Percentiles rank a stretch among this genome's conserved stretches.
phyloP scores from a whole-genome alignment of 2,329 filamentous ascomycete genomes.

The Nothophaeocryptopus gaeumannii region DNA sequence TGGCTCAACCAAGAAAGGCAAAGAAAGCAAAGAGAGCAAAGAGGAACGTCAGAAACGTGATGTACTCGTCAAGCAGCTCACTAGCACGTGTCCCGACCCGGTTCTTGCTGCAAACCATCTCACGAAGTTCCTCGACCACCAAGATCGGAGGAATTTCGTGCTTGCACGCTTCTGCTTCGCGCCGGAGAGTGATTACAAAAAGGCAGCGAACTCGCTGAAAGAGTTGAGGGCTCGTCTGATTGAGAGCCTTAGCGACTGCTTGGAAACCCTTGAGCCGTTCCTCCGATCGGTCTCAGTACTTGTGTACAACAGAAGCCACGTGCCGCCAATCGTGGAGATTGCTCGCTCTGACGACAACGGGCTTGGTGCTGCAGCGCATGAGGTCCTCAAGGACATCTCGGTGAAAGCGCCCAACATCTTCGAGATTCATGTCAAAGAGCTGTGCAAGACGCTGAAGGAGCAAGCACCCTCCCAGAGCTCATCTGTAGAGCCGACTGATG shows the following conservation, averaged over 20 bases:
- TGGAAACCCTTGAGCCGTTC: conserved; percentile 78
- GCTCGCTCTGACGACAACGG: conserved; percentile 79
- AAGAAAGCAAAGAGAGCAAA: conserved; percentile 67
- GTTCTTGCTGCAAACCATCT: conserved; percentile 71
- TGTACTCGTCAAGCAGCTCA: conserved; percentile 69
- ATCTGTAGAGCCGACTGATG: conserved; percentile 68
- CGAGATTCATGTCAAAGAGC: conserved; percentile 85
- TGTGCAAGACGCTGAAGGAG: conserved; percentile 81
- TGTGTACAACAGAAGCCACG: conserved; percentile 90
- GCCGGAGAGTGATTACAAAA: conserved; percentile 86
- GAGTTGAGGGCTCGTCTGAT: conserved; percentile 72
- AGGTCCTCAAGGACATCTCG: conserved; percentile 89
- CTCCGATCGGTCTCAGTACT: conserved; percentile 80
- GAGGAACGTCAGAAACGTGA: conserved; percentile 64
- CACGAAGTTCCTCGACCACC: conserved; percentile 83
- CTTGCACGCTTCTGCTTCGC: conserved; percentile 82
- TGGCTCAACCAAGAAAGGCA: conserved; percentile 59
- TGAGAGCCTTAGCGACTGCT: conserved; percentile 60
- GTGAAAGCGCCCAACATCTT: conserved; percentile 84
- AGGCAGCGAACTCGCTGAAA: conserved; percentile 82
- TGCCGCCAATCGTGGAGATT: conserved; percentile 83
- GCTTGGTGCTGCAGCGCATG: conserved; percentile 75
- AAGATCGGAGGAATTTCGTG: conserved; percentile 87
- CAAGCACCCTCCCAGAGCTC: conserved; percentile 70
- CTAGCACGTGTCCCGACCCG: conserved; percentile 73